phyloP scores from a whole-genome alignment of 78 protist genomes.

The Dictyostelium intermedium region DNA sequence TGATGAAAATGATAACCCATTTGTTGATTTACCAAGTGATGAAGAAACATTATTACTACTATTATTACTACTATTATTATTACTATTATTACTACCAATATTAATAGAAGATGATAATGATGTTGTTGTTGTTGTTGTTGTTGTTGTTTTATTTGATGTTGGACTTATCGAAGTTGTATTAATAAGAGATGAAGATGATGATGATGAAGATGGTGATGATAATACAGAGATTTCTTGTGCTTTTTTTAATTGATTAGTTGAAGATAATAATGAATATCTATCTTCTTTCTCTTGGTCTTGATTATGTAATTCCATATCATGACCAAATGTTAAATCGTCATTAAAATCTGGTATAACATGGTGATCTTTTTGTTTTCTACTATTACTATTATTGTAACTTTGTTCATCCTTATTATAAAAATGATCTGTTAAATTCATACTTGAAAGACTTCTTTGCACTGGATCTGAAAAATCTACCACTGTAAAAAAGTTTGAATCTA shows the following conservation, averaged over 20 bases:
- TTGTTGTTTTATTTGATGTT: not conserved
- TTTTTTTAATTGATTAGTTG: conserved; percentile 22
- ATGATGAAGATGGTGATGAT: not conserved
- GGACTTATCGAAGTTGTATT: not conserved
- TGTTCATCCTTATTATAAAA: not conserved
- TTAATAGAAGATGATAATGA: not conserved
- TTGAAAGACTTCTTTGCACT: conserved; percentile 35
- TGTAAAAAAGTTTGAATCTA: conserved; percentile 46
- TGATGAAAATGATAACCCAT: conserved; percentile 15
- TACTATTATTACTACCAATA: not conserved
- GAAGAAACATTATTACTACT: not conserved
- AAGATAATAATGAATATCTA: not conserved
- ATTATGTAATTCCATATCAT: not conserved
- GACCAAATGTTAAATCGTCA: not conserved
- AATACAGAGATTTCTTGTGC: conserved; percentile 28
- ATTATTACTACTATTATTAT: not conserved
- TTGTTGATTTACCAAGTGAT: not conserved
- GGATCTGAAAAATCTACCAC: conserved; percentile 66
- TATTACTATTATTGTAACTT: not conserved
- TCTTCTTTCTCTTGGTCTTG: not conserved
- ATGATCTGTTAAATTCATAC: conserved; percentile 4
- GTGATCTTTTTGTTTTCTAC: not conserved
- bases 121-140: not conserved
- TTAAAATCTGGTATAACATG: not conserved
- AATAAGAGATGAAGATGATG: not conserved